These are phyloP conservation scores for Ophiostoma populinum DNA, from an alignment of 2,329 filamentous ascomycete species.

Conservation along the genomic window DNA sequence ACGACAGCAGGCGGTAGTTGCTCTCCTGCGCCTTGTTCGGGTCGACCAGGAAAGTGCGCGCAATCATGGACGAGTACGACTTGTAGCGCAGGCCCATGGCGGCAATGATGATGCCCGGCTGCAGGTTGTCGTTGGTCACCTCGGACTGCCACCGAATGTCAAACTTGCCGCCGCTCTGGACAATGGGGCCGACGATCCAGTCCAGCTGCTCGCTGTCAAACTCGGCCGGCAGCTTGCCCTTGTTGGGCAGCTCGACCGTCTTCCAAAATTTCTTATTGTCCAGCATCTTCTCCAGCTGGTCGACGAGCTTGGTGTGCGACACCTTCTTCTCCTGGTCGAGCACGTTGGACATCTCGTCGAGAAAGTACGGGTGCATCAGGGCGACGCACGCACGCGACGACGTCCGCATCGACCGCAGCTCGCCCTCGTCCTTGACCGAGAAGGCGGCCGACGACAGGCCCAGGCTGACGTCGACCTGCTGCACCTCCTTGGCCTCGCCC, in stretches of 20 bases:
- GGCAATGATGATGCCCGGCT: constrained; percentile 85
- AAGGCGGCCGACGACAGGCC: constrained; percentile 74
- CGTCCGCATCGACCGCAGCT: constrained; percentile 84
- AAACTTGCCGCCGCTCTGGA: constrained; percentile 92
- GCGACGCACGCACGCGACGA: constrained; percentile 88
- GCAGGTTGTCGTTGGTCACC: constrained; percentile 65
- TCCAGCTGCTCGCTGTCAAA: constrained; percentile 82
- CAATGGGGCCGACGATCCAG: constrained; percentile 78
- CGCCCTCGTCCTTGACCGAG: constrained; percentile 85
- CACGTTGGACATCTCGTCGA: constrained; percentile 94
- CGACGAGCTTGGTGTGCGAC: constrained; percentile 70
- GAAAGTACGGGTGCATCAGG: constrained; percentile 88
- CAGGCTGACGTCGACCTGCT: constrained; percentile 71
- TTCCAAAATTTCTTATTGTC: constrained; percentile 92
- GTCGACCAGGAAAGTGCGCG: constrained; percentile 87
- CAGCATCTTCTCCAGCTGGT: constrained; percentile 78
- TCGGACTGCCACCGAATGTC: constrained; percentile 69
- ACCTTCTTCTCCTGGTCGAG: constrained; percentile 96
- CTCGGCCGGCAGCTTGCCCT: constrained; percentile 63
- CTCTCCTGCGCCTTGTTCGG: constrained; percentile 91
- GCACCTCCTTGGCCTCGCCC: constrained; percentile 62
- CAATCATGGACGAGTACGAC: constrained; percentile 85
- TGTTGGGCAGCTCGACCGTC: constrained; percentile 49
- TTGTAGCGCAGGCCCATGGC: constrained; percentile 88
- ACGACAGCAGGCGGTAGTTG: constrained; percentile 77